Percentiles rank a stretch among this genome's conserved stretches.
These are phyloP conservation scores for Simplicillium sp. DNA, from an alignment of 2,329 filamentous ascomycete genomes.

Conservation along the genomic window DNA sequence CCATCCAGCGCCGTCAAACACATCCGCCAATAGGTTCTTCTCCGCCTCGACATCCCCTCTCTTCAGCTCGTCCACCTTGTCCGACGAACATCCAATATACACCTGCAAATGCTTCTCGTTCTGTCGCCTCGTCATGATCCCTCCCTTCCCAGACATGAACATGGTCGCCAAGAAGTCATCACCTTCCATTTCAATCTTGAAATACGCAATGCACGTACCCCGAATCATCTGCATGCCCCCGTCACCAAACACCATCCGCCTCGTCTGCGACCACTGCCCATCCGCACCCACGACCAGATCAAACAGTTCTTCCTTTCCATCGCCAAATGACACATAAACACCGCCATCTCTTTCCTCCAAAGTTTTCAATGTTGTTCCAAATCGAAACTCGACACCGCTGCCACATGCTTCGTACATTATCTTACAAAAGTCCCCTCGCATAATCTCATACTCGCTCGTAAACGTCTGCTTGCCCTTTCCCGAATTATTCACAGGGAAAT, in stretches of 20 bases:
- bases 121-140: constrained; percentile 31
- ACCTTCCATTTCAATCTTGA: constrained; percentile 20
- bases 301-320: constrained; percentile 31
- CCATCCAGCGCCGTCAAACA: constrained; percentile 34
- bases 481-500: constrained; percentile 20
- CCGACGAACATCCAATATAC: constrained; percentile 21
- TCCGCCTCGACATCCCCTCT: constrained; percentile 24
- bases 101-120: constrained; percentile 24
- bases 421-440: constrained; percentile 39
- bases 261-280: constrained; percentile 39
- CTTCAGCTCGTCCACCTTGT: constrained; percentile 14
- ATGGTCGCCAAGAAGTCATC: constrained; percentile 19
- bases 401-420: constrained; percentile 28
- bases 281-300: constrained; percentile 48
- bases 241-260: constrained; percentile 27
- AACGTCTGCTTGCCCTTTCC: constrained; percentile 21
- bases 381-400: constrained; percentile 17
- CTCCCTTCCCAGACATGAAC: constrained; percentile 23
- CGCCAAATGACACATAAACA: constrained; percentile 29
- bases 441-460: constrained; percentile 43
- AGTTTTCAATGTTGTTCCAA: constrained; percentile 14
- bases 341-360: constrained; percentile 19
- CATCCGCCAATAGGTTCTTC: constrained; percentile 26
- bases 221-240: constrained; percentile 13
- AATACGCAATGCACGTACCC: constrained; percentile 20